Base-by-base conservation (phyloP, 164 flowering plant genomes). In the Hamamelis virginiana region DNA sequence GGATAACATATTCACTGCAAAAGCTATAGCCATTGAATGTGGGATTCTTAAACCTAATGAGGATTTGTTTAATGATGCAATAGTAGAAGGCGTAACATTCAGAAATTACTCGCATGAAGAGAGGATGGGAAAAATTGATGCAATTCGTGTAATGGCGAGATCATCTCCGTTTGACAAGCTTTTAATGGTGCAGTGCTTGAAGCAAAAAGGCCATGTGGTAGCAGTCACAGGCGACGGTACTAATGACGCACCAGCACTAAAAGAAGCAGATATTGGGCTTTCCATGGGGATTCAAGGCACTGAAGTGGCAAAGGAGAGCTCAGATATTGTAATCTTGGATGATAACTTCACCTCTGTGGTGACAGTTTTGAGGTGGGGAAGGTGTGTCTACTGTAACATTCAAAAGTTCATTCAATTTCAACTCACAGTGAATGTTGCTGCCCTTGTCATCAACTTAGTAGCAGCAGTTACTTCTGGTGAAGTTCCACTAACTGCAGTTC, bases 371-470 rank as follows among this genome's bases (percentile, higher is more conserved):
- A 77, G 67, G 51, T 82, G 85, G 87, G 85, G 85, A 9, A 71
- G 84, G 64, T 69, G 80, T 67, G 81, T 78, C 1, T 80, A 74
- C 64, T 78, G 60, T 75, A 84, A 79, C 76, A 77, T 84, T 28
- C 86, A 85, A 57, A 82, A 80, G 65, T 82, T 81, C 77, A 74
- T 82, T 50, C 86, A 85, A 60, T 85, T 82, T 67, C 84, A 78
- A 52, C 84, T 85, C 55, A 85, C 88, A 3, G 82, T 79, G 3
- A 82, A 79, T 67, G 76, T 78, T 27, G 83, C 82, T 13, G 83
- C 83, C 16, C 77, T 80, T 9, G 74, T 38, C 8, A 76, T 82
- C 65, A 82, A 80, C 72, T 72, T 81, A 14, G 72, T 75, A 18
- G 82, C 81, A 10, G 81, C 84, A 0, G 73, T 75, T 41, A 79